Evolutionary conservation across 306 rosid genomes (phyloP).

Genomic region (Mimosa bimucronata): DNA sequence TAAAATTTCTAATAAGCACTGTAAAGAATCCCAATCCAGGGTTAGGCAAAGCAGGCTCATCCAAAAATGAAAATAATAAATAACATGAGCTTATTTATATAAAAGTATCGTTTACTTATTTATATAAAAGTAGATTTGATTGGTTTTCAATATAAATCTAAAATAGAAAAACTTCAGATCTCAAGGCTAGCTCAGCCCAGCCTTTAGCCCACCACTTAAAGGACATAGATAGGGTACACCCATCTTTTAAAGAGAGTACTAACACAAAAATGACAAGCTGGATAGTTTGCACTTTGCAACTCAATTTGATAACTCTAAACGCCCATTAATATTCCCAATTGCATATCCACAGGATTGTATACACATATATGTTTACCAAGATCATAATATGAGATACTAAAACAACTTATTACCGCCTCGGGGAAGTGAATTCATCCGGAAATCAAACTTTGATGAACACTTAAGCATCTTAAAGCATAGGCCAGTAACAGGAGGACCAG

Average conservation of each 20-base stretch:
- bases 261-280: not conserved
- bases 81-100: not conserved
- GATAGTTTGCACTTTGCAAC: not conserved
- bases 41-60: not conserved
- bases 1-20: not conserved
- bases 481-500: slow-evolving; percentile 59
- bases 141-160: not conserved
- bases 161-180: not conserved
- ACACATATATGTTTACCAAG: slow-evolving; percentile 9
- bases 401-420: slow-evolving; percentile 49
- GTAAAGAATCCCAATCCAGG: not conserved
- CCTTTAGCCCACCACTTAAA: not conserved
- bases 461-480: slow-evolving; percentile 46
- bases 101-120: not conserved
- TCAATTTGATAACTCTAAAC: not conserved
- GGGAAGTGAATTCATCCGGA: slow-evolving; percentile 36
- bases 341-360: not conserved
- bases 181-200: not conserved
- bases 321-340: not conserved
- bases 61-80: not conserved
- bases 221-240: not conserved
- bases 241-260: not conserved
- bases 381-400: slow-evolving; percentile 6
- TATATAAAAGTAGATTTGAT: no score
- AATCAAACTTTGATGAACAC: slow-evolving; percentile 32